These are phyloP conservation scores for Crithidia fasciculata DNA, from an alignment of 208 protist genomes.

Conservation along the genomic window DNA sequence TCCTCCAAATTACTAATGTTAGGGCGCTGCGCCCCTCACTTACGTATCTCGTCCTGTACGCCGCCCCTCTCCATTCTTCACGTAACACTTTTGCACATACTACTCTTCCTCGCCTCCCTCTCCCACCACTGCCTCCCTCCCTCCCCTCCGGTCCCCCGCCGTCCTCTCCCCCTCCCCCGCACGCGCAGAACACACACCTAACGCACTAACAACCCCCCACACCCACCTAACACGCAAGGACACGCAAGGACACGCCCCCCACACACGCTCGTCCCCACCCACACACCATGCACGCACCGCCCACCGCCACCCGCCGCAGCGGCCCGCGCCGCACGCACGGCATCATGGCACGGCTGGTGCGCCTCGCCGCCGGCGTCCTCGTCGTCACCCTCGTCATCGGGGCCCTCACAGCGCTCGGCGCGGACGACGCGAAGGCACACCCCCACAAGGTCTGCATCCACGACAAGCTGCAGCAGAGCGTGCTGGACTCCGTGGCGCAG, in stretches of 20 bases:
- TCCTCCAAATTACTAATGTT: no score
- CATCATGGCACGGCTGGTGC: constrained; percentile 15
- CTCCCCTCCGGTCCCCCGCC: no score
- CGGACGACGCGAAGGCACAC: neutral
- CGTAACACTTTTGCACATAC: no score
- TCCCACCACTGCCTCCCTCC: no score
- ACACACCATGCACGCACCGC: neutral
- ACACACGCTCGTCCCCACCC: neutral
- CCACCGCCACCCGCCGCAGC: neutral
- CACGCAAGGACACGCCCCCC: neutral
- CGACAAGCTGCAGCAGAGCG: constrained; percentile 9
- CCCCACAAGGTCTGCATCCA: constrained; percentile 19
- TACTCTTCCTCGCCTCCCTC: no score
- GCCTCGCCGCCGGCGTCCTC: constrained; percentile 36
- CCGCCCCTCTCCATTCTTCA: no score
- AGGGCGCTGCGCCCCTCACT: no score
- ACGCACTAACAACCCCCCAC: no score
- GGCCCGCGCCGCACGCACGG: constrained; percentile 9
- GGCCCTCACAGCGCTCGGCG: constrained; percentile 22
- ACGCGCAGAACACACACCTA: no score
- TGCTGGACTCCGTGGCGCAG: constrained; percentile 1
- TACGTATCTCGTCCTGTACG: no score
- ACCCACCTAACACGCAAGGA: neutral
- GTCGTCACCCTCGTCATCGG: constrained; percentile 24
- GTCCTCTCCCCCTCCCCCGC: no score